Percentiles rank a stretch among this genome's conserved stretches.
Evolutionary conservation across 2,329 filamentous ascomycete species (phyloP).

Genomic region (Fusarium sp.): DNA sequence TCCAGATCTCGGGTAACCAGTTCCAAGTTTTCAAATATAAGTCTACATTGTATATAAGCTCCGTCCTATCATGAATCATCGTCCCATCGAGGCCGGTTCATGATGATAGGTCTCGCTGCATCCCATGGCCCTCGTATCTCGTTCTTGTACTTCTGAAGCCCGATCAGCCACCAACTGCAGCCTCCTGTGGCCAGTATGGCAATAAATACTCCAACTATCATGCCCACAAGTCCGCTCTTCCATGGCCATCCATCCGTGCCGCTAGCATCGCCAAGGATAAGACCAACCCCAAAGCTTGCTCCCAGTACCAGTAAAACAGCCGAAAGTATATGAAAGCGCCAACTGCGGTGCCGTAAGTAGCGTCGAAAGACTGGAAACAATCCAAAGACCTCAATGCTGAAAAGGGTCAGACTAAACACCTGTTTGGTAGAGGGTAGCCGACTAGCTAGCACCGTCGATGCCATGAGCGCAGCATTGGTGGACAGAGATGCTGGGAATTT

Average conservation of each 20-base stretch:
- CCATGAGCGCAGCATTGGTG: constrained; percentile 97
- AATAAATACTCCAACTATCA: constrained; percentile 78
- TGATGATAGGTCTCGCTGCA: constrained; percentile 87
- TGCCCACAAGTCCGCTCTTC: constrained; percentile 74
- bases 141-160: constrained; percentile 98
- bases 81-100: constrained; percentile 70
- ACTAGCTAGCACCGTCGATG: constrained; percentile 91
- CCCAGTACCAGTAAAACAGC: constrained; percentile 81
- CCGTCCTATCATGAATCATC: constrained; percentile 44
- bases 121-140: constrained; percentile 99
- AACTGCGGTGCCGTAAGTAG: constrained; percentile 84
- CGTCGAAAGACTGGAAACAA: constrained; percentile 97
- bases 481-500: constrained; percentile 82
- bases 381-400: constrained; percentile 97
- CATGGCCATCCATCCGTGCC: constrained; percentile 59
- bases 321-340: constrained; percentile 81
- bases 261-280: constrained; percentile 63
- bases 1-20: background rate
- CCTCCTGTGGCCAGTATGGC: constrained; percentile 86
- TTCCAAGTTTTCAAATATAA: background rate
- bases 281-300: constrained; percentile 81
- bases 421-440: constrained; percentile 90
- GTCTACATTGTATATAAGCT: background rate
- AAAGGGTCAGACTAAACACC: constrained; percentile 93
- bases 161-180: constrained; percentile 98